phyloP scores from a whole-genome alignment of 2,329 filamentous ascomycete genomes.

The Chrysoporthe deuterocubensis region DNA sequence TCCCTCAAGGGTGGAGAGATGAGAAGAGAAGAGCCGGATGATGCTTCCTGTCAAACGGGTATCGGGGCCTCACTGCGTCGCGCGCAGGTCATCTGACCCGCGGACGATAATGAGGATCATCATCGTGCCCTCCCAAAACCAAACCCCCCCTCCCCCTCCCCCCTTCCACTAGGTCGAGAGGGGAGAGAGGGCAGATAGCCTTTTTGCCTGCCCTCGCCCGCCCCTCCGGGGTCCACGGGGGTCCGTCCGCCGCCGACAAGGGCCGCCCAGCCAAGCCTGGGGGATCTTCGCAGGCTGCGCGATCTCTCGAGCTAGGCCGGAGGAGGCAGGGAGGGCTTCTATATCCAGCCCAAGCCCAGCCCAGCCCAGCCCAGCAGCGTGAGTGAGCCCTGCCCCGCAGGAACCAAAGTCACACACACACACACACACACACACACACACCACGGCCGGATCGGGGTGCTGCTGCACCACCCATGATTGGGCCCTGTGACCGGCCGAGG shows the following conservation, averaged over 20 bases:
- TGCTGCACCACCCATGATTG: neutral
- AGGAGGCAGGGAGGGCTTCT: too few species aligned
- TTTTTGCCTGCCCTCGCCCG: too few species aligned
- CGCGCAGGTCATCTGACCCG: slow-evolving; percentile 7
- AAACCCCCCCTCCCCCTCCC: neutral
- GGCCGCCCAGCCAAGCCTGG: too few species aligned
- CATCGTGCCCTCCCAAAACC: neutral
- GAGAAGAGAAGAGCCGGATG: neutral
- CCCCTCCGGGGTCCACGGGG: too few species aligned
- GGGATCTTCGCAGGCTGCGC: too few species aligned
- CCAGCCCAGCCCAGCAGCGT: too few species aligned
- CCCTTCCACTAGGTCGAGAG: too few species aligned
- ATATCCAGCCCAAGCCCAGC: too few species aligned
- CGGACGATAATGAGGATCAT: slow-evolving; percentile 1
- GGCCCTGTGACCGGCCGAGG: neutral
- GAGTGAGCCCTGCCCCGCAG: too few species aligned
- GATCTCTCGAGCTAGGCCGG: too few species aligned
- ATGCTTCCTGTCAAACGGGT: slow-evolving; percentile 1
- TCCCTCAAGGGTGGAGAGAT: slow-evolving; percentile 2
- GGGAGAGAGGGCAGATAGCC: too few species aligned
- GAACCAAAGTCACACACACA: neutral
- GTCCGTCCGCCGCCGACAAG: too few species aligned
- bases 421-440: neutral
- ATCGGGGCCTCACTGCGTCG: slow-evolving; percentile 1
- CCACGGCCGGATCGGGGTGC: neutral